Evolutionary conservation across 164 flowering plant species (phyloP), one percentile per base, ranked within the genome.

Genomic region (Magnolia sinica): DNA sequence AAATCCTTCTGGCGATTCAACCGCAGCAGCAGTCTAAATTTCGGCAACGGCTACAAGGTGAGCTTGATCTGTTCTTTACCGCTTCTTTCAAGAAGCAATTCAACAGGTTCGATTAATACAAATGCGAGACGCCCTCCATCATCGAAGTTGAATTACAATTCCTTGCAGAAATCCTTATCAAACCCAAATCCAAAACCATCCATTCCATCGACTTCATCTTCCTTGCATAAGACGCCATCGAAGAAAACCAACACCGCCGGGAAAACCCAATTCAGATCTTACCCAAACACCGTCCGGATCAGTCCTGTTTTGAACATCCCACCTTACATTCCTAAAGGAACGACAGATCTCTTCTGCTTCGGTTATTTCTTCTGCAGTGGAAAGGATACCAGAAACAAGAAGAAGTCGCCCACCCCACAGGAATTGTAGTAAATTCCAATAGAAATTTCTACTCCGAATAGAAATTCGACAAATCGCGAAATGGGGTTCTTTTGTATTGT

Each of bases 1-100:
- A 88, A 81, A 76, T 83, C 88, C 0, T 94, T 92, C 76, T 92
- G 97, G 95, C 82, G 87, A 72, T 91, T 92, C 82, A 84, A 81
- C 65, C 77, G 95, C 74, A 94, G 98, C 85, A 88, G 78, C 66
- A 92, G 97, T 68, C 82, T 89, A 18, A 90, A 90, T 50, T 86
- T 81, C 18, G 93, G 88, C 0, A 82, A 66, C 23, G 75, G 76
- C 1, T 37, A 77, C 22, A 82, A 75, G 50, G 74, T 63, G 49
- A 77, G 91, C 50, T 79, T 87, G 68, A 83, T 91, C 50, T 81
- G 86, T 8, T 86, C 95, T 1, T 55, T 90, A n/a, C 86, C 85
- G 1, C 80, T 87, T 14, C 78, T 94, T 7, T 85, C 89, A 0
- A 79, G 97, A 55, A 92, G 98, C 78, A 87, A 89, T 75, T 94